A percentile compares a stretch with the other conserved stretches of the same genome.
Evolutionary conservation across 352 stramenopile species (phyloP).

Genomic region (Phytopythium boreale): DNA sequence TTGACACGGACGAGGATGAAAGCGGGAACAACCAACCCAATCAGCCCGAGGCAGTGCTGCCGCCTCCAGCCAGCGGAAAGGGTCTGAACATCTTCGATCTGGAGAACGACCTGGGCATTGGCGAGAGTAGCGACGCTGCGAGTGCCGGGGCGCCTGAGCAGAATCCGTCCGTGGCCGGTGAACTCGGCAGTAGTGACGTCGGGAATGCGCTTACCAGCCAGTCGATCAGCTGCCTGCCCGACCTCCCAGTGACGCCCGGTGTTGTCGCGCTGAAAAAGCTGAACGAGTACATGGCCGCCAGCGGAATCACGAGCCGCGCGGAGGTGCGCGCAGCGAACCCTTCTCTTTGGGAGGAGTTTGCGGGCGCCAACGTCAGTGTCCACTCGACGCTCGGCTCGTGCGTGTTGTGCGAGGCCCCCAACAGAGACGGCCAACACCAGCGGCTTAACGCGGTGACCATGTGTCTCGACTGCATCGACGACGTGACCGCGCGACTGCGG

Average conservation of each 20-base stretch:
- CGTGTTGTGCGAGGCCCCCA: constrained; percentile 34
- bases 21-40: not conserved
- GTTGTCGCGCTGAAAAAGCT: constrained; percentile 19
- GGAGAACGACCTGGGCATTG: not conserved
- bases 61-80: not conserved
- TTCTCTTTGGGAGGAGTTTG: constrained; percentile 39
- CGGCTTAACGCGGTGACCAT: constrained; percentile 52
- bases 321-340: constrained; percentile 33
- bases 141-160: not conserved
- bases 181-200: not conserved
- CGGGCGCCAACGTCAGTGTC: constrained; percentile 23
- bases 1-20: not conserved
- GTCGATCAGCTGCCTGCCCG: not conserved
- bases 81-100: not conserved
- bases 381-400: constrained; percentile 21
- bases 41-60: not conserved
- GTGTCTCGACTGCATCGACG: constrained; percentile 37
- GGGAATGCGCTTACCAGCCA: too few relatives aligned
- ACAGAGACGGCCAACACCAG: constrained; percentile 37
- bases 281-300: constrained; percentile 28
- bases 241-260: constrained; percentile 6
- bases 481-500: constrained; percentile 5
- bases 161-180: not conserved
- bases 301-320: constrained; percentile 22
- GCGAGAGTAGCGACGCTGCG: not conserved